Evolutionary conservation across 495 filamentous ascomycete species (phyloP).

Genomic region (Chlorociboria aeruginascens): DNA sequence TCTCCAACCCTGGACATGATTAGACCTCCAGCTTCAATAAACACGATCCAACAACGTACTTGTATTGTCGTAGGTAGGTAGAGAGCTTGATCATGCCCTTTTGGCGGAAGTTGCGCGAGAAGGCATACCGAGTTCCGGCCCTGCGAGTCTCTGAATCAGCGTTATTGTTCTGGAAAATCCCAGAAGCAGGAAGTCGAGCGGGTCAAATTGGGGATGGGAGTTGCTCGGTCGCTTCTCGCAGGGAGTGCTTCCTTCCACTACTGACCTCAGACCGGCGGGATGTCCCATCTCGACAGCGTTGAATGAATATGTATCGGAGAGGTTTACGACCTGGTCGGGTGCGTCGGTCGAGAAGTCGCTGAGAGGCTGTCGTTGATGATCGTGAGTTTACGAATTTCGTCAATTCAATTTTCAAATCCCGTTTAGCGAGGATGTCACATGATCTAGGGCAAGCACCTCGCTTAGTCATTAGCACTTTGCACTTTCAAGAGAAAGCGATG

Average conservation of each 20-base stretch:
- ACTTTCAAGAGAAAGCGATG: neutral
- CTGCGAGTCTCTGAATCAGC: slow-evolving; percentile 5
- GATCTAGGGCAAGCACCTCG: neutral
- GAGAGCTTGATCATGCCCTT: slow-evolving; percentile 81
- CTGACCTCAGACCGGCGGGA: slow-evolving; percentile 61
- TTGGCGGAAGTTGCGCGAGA: slow-evolving; percentile 56
- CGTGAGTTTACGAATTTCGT: neutral
- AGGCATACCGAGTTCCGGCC: slow-evolving; percentile 1
- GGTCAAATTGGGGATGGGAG: too few relatives aligned
- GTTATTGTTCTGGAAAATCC: slow-evolving; percentile 58
- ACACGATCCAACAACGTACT: slow-evolving; percentile 35
- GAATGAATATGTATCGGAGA: slow-evolving; percentile 4
- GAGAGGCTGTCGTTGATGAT: neutral
- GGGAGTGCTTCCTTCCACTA: too few relatives aligned
- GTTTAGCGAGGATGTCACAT: neutral
- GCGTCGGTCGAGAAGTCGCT: neutral
- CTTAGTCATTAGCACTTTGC: neutral
- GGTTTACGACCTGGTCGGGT: neutral
- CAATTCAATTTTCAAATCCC: neutral
- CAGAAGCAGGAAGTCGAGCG: slow-evolving; percentile 36
- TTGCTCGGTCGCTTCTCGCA: slow-evolving; percentile 4
- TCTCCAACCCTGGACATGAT: slow-evolving; percentile 66
- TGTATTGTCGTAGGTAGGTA: slow-evolving; percentile 87
- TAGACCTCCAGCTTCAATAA: slow-evolving; percentile 17
- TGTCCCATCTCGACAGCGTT: slow-evolving; percentile 69